Percentiles rank a stretch among this genome's conserved stretches.
Conservation (phyloP, 495 filamentous ascomycete genomes). For the Podospora australis region DNA sequence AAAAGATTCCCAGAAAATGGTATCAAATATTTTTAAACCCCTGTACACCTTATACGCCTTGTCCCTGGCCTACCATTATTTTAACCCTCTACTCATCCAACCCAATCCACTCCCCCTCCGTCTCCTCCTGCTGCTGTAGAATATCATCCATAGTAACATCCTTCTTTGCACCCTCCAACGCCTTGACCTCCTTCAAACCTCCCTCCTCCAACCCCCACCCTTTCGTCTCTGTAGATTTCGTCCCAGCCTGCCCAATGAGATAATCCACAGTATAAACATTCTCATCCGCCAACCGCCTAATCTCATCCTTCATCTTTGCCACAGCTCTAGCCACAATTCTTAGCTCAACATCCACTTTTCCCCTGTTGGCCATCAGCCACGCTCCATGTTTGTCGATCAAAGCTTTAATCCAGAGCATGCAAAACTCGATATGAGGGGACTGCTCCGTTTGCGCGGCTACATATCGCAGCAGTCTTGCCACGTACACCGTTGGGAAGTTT, state of each 20-base stretch:
- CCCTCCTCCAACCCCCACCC: constrained; percentile 15
- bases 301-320: constrained; percentile 65
- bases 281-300: constrained; percentile 71
- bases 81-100: constrained; percentile 37
- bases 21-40: constrained; percentile 20
- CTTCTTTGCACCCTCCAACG: constrained; percentile 19
- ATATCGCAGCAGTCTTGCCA: constrained; percentile 72
- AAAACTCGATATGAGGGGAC: constrained; percentile 88
- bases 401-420: constrained; percentile 85
- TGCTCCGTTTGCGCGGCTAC: constrained; percentile 84
- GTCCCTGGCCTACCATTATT: background rate
- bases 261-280: constrained; percentile 84
- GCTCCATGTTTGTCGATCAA: constrained; percentile 74
- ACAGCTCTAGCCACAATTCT: constrained; percentile 71
- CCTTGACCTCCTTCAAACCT: constrained; percentile 15
- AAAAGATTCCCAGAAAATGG: constrained; percentile 10
- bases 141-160: constrained; percentile 25
- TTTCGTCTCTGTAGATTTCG: constrained; percentile 7
- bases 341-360: constrained; percentile 71
- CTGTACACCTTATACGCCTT: constrained; percentile 3
- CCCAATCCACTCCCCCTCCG: constrained; percentile 50
- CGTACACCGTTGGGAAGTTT: constrained; percentile 78
- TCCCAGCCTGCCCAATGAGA: constrained; percentile 45
- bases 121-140: constrained; percentile 28
- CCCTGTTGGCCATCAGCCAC: constrained; percentile 71